A percentile compares a stretch with the other conserved stretches of the same genome.
Evolutionary conservation across 1,284 basidiomycete genomes (phyloP).

Genomic region (Ceratobasidium sp.): DNA sequence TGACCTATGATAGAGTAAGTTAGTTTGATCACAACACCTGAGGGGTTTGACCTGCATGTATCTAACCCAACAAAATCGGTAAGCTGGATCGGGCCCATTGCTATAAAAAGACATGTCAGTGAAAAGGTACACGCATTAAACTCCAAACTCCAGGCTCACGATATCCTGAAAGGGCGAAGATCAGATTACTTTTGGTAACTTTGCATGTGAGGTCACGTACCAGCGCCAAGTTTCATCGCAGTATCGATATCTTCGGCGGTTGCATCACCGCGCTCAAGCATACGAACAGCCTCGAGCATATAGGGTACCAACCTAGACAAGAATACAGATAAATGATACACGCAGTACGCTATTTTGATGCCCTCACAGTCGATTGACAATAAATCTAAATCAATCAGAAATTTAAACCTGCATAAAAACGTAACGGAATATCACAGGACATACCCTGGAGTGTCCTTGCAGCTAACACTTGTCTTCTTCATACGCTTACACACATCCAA

Average conservation of each 20-base stretch:
- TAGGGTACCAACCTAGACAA: constrained; percentile 53
- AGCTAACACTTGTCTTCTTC: constrained; percentile 63
- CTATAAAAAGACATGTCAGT: constrained; percentile 8
- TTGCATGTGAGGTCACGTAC: constrained; percentile 46
- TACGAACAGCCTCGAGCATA: constrained; percentile 64
- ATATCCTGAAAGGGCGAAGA: constrained; percentile 46
- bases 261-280: constrained; percentile 67
- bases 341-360: background rate
- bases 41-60: constrained; percentile 50
- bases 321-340: background rate
- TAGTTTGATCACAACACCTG: constrained; percentile 44
- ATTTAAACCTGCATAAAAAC: background rate
- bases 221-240: constrained; percentile 68
- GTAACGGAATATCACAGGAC: background rate
- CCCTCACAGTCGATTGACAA: constrained; percentile 56
- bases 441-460: constrained; percentile 63
- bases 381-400: constrained; percentile 52
- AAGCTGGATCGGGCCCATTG: constrained; percentile 63
- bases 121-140: background rate
- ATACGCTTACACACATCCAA: constrained; percentile 60
- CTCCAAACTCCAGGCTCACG: constrained; percentile 42
- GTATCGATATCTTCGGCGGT: constrained; percentile 65
- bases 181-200: background rate
- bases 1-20: constrained; percentile 29
- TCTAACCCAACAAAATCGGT: constrained; percentile 65